Evolutionary conservation across 1,284 basidiomycete genomes (phyloP).

Genomic region (Psilocybe mexicana): DNA sequence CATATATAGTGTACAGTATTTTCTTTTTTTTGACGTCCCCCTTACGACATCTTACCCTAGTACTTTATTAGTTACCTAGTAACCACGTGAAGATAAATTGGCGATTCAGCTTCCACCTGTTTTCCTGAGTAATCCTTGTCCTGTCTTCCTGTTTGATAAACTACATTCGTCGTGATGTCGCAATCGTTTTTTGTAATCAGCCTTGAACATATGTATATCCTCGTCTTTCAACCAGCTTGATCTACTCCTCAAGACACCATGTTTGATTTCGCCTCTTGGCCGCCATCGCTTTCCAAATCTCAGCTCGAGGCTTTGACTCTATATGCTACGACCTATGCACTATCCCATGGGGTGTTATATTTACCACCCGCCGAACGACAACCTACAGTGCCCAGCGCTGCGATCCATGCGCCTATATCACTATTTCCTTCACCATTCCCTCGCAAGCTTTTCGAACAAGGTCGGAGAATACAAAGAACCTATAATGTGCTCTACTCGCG

Average conservation of each 20-base stretch:
- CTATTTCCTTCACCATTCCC: constrained; percentile 91
- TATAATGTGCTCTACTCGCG: constrained; percentile 90
- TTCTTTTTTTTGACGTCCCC: too few relatives aligned
- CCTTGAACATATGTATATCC: background rate
- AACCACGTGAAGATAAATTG: too few relatives aligned
- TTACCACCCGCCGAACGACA: constrained; percentile 59
- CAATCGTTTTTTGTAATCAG: constrained; percentile 19
- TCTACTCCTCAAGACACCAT: constrained; percentile 6
- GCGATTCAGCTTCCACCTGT: too few relatives aligned
- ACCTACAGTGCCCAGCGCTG: constrained; percentile 60
- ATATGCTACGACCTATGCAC: constrained; percentile 80
- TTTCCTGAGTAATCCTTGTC: background rate
- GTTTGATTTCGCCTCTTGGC: constrained; percentile 65
- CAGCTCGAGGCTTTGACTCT: constrained; percentile 63
- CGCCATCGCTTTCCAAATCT: constrained; percentile 61
- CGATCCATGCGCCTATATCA: constrained; percentile 88
- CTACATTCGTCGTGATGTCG: constrained; percentile 15
- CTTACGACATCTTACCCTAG: too few relatives aligned
- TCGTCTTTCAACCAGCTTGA: background rate
- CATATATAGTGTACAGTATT: background rate
- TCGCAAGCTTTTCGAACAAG: constrained; percentile 67
- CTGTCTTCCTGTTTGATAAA: background rate
- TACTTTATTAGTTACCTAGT: too few relatives aligned
- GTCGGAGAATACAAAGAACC: constrained; percentile 66
- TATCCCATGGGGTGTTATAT: constrained; percentile 84